Base-by-base conservation (phyloP, 2,329 filamentous ascomycete species). In the Trematosphaeria pertusa region DNA sequence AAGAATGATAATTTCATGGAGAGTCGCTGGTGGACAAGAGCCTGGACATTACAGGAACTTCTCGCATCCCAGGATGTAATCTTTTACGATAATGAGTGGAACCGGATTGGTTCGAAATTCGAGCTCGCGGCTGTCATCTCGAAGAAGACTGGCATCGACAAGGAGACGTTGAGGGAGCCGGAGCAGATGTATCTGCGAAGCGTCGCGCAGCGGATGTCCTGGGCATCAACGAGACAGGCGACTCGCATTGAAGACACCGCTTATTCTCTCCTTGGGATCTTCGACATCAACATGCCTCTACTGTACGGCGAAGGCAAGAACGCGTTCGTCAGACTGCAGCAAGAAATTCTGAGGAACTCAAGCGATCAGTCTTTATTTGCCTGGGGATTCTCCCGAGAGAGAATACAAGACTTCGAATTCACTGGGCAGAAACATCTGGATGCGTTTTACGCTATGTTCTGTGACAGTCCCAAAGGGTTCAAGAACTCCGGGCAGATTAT, bases 181-280 rank as follows among this genome's bases (percentile, higher is more conserved):
- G 14, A 17, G 14, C 15, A 17, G 9, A 41, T 49, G 6, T 26
- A 5, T 11, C 5, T 1, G 1, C 15, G 10, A 6, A 51, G 44
- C 28, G 41, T 55, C 5, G 53, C 42, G 12, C 35, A 31, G 21
- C 36, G 50, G 8, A 50, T 52, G 39, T 43, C 33, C 2, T 64
- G 61, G 61, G 50, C 50, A 15, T 39, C 50, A 8, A 30, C 35
- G 7, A 50, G 59, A 9, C 10, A 47, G 4, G 56, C 61, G 0
- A 56, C 43, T 17, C 34, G 42, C 5, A 36, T 32, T 18, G 56
- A 60, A 40, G 56, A 58, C 21, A 41, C 44, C 17, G 56, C 52
- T 11, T 60, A 58, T 22, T 51, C 40, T 2, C 37, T 60, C 2
- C 43, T 58, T n/a, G 56, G 56, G 1, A 50, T 59, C 11, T 59